Conservation (phyloP, 2,329 filamentous ascomycete species). For the Aspergillus melleus region DNA sequence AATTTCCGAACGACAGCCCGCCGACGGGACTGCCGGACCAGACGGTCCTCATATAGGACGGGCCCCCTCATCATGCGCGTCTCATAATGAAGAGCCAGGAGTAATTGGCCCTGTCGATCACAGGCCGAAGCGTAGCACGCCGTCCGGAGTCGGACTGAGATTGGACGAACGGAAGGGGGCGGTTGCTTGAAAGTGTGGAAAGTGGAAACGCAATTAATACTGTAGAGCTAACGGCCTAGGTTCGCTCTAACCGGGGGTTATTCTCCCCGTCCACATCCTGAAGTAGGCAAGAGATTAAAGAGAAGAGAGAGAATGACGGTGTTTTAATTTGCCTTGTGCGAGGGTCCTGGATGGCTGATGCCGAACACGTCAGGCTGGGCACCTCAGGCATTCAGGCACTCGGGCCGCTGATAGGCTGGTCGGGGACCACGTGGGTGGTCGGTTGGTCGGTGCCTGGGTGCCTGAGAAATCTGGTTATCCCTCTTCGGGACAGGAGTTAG, state of each 20-base stretch:
- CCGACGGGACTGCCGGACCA: neutral
- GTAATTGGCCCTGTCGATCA: neutral
- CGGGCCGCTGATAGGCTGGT: neutral
- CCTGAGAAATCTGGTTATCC: too few relatives aligned
- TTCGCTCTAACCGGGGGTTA: neutral
- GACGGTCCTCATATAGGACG: constrained; percentile 13
- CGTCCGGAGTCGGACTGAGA: neutral
- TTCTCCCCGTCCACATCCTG: neutral
- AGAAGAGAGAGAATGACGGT: neutral
- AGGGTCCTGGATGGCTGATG: too few relatives aligned
- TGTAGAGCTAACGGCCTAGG: neutral
- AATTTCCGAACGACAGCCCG: neutral
- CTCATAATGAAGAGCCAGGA: constrained; percentile 1
- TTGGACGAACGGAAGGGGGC: neutral
- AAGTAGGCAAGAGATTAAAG: neutral
- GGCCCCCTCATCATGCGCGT: constrained; percentile 13
- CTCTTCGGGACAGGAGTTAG: too few relatives aligned
- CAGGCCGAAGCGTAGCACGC: neutral
- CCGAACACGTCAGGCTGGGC: too few relatives aligned
- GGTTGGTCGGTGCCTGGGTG: neutral
- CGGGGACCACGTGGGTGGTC: neutral
- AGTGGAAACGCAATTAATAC: neutral
- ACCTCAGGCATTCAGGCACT: too few relatives aligned
- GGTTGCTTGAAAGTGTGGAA: neutral
- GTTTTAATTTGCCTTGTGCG: too few relatives aligned